phyloP scores from a whole-genome alignment of 352 stramenopile genomes.

The Globisporangium rhizosaccharum region DNA sequence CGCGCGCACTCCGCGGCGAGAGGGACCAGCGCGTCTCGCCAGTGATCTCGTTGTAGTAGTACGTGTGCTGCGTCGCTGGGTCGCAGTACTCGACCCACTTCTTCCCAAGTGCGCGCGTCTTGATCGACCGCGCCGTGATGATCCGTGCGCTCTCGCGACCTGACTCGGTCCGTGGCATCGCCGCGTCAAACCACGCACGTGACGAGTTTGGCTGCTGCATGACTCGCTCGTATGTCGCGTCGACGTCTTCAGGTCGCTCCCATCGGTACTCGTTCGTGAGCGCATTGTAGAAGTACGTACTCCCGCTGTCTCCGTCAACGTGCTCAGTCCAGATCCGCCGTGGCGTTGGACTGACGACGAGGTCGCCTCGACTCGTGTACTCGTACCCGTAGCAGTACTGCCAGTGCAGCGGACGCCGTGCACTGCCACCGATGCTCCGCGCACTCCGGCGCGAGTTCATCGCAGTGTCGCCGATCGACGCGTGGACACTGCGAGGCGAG shows the following conservation, averaged over 20 bases:
- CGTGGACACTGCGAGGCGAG: slow-evolving; percentile 50
- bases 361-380: slow-evolving; percentile 31
- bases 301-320: slow-evolving; percentile 34
- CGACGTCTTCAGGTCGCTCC: slow-evolving; percentile 65
- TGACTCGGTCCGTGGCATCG: slow-evolving; percentile 10
- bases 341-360: slow-evolving; percentile 23
- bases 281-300: slow-evolving; percentile 64
- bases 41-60: slow-evolving; percentile 91
- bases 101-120: slow-evolving; percentile 40
- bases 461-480: slow-evolving; percentile 16
- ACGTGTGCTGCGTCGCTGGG: slow-evolving; percentile 70
- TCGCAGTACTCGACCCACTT: slow-evolving; percentile 87
- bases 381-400: slow-evolving; percentile 76
- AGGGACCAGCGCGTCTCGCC: slow-evolving; percentile 84
- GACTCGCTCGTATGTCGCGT: slow-evolving; percentile 45
- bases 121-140: slow-evolving; percentile 29
- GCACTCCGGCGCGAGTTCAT: slow-evolving; percentile 20
- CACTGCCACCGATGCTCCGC: slow-evolving; percentile 15
- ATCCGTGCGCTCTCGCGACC: slow-evolving; percentile 5
- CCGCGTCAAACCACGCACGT: slow-evolving; percentile 62
- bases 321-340: slow-evolving; percentile 67
- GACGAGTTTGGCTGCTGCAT: slow-evolving; percentile 32
- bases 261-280: slow-evolving; percentile 76
- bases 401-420: slow-evolving; percentile 47
- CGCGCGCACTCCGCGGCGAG: slow-evolving; percentile 59